Conservation (phyloP, 1,139 yeast species). For the Saccharomyces hybrid region DNA sequence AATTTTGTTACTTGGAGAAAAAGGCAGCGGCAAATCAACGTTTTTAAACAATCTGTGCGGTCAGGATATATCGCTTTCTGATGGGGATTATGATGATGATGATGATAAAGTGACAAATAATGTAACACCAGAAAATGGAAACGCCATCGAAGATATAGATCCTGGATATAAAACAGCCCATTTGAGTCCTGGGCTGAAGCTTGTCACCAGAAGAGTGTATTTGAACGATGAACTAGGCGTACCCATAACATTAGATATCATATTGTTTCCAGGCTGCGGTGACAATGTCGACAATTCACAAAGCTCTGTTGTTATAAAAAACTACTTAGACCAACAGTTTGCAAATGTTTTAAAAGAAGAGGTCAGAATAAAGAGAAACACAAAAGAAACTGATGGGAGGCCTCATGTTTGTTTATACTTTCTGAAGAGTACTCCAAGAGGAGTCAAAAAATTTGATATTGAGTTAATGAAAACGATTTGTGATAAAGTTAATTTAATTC, state of each 20-base stretch:
- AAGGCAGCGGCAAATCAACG: conserved; percentile 57
- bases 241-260: conserved; percentile 37
- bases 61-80: conserved; percentile 8
- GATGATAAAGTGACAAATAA: conserved; percentile 6
- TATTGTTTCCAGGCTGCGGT: conserved; percentile 43
- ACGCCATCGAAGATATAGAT: conserved; percentile 8
- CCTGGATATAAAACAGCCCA: conserved; percentile 9
- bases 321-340: conserved; percentile 50
- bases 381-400: conserved; percentile 48
- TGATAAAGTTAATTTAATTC: conserved; percentile 48
- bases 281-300: conserved; percentile 33
- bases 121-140: conserved; percentile 13
- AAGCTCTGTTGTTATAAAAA: conserved; percentile 38
- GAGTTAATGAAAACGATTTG: conserved; percentile 45
- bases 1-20: conserved; percentile 52
- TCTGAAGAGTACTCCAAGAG: conserved; percentile 50
- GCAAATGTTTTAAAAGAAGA: conserved; percentile 53
- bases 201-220: conserved; percentile 23
- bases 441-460: conserved; percentile 42
- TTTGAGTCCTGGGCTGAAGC: conserved; percentile 25
- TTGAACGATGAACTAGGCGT: conserved; percentile 37
- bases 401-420: conserved; percentile 60
- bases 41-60: conserved; percentile 56
- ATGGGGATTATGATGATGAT: conserved; percentile 33
- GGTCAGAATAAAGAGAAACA: conserved; percentile 49